Evolutionary conservation across 306 rosid species (phyloP), one percentile per base, ranked within the genome.

Genomic region (Quercus wislizeni): DNA sequence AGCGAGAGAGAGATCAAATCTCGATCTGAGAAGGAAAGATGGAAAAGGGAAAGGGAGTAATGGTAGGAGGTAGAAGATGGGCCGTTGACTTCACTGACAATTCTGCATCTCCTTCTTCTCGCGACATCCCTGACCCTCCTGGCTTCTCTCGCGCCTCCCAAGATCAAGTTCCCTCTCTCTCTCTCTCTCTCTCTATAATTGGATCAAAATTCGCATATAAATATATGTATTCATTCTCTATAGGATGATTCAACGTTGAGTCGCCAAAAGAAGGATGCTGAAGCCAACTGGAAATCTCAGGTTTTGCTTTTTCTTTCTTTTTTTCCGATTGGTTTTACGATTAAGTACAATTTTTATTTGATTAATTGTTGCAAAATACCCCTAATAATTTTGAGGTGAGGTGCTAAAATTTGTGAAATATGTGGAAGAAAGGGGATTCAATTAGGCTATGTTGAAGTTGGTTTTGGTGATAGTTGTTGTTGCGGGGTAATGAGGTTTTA

Each of bases 231-330:
- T 41, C 12, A 41, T 18, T 61, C 28, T 63, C 13, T 55, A 20
- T 51, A 92, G 93, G 99, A 92, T n/a, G 99, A 95, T 88, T 90
- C 98, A 0, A 41, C 98, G 30, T 83, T 96, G n/a, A 93, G 89
- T 75, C 97, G 97, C 79, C 98, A 96, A 33, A 96, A 90, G 89
- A 96, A 96, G 83, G 99, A 91, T 41, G 98, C 99, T 2, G 99
- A 93, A 87, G 87, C 99, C 81, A 89, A 63, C 30, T 96, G 99
- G 99, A 96, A 96, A 84, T 14, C 99, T 19, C 97, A 93, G 97
- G 99, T 89, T 62, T 49, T 6, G 49, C 11, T 18, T 71, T 41
- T 6, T 35, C 28, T 13, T 14, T 15, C 1, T 20, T 56, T 25
- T 6, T 31, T n/a, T 9, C 9, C 11, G 25, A 12, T 63, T 15